Evolutionary conservation across 2,329 filamentous ascomycete genomes (phyloP), one percentile per base, ranked within the genome.

Genomic region (Acrodontium crateriforme): DNA sequence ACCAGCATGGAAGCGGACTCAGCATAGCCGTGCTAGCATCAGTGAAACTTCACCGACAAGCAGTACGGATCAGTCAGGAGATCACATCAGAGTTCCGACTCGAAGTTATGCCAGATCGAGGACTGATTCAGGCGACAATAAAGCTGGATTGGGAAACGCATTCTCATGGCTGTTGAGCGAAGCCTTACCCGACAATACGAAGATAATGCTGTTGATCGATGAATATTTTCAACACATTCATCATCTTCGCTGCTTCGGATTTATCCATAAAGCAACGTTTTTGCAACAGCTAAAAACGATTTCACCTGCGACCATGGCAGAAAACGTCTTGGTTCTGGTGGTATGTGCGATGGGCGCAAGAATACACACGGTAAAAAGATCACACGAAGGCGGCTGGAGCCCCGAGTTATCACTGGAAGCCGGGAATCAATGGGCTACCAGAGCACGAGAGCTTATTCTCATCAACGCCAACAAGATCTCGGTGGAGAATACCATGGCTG

Each of bases 401-500:
- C 27, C 8, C 30, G 36, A 13, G 28, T 31, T 15, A 38, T 38
- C 29, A 10, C 28, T 41, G 14, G 38, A 38, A 12, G 35, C 40
- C n/a, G 40, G 40, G 2, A 38, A 35, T 24, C 37, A 38, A 24
- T 43, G 40, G 40, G 40, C 40, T 4, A 33, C 28, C 16, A 33
- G 38, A 20, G 38, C 40, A 5, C 37, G 41, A 17, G 39, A 38
- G 12, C 16, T 43, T 7, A 39, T 43, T 9, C 33, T 43, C 10
- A 37, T 36, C 9, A 31, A 39, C 15, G 30, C 41, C 13, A 35
- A 40, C 18, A 32, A 35, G n/a, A 43, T 43, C 9, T 39, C 33
- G 1, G 40, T 43, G 9, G 40, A 41, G 30, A 38, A 41, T 9
- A 29, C 41, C 14, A 43, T 43, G 40, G 38, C 40, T 9, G 37